Evolutionary conservation across 208 protist genomes (phyloP).

Genomic region (Trypanosoma lewisi): DNA sequence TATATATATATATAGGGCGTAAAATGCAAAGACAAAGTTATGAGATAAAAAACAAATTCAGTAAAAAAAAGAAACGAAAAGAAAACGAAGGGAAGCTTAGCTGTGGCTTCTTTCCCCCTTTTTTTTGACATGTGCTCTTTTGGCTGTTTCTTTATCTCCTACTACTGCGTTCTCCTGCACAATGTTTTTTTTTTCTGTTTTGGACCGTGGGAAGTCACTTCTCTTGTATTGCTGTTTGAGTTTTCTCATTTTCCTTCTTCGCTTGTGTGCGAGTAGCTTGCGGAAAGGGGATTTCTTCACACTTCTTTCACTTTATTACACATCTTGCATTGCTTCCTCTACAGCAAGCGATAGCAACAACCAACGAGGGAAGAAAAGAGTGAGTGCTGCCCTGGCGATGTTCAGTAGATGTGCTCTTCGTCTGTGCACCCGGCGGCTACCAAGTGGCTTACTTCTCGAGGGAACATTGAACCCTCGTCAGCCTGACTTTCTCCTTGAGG

Average conservation of each 20-base stretch:
- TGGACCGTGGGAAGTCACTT: background rate
- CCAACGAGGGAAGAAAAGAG: background rate
- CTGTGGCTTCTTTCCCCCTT: too few relatives aligned
- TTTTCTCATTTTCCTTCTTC: background rate
- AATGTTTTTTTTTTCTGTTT: constrained; percentile 30
- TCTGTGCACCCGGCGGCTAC: constrained; percentile 48
- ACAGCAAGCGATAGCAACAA: background rate
- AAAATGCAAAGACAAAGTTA: too few relatives aligned
- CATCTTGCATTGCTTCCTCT: background rate
- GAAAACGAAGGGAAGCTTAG: too few relatives aligned
- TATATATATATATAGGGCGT: too few relatives aligned
- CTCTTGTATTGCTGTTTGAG: background rate
- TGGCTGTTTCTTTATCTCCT: constrained; percentile 19
- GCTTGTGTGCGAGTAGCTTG: background rate
- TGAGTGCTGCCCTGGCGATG: constrained; percentile 7
- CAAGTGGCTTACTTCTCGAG: constrained; percentile 65
- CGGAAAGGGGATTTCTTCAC: background rate
- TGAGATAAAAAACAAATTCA: too few relatives aligned
- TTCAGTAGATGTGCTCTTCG: constrained; percentile 16
- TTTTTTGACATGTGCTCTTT: too few relatives aligned
- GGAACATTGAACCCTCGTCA: constrained; percentile 63
- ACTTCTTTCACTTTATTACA: background rate
- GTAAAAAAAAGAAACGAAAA: too few relatives aligned
- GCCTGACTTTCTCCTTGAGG: constrained; percentile 50
- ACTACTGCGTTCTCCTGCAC: constrained; percentile 19